Evolutionary conservation across 345 rosid species (phyloP).

Genomic region (Rhodamnia argentea): DNA sequence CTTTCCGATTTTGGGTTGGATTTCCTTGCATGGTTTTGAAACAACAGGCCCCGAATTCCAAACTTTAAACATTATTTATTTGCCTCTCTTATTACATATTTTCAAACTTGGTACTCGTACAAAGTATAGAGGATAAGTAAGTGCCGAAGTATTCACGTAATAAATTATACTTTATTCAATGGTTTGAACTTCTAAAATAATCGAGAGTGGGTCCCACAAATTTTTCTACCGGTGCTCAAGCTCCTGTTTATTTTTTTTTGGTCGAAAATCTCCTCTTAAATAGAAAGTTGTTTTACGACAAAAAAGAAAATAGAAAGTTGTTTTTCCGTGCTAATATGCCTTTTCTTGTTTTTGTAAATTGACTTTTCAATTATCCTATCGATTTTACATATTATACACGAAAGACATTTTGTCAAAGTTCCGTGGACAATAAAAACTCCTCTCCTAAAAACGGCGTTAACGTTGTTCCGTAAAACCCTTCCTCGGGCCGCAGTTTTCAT

Average conservation of each 20-base stretch:
- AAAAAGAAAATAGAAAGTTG: background rate
- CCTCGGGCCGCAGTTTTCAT: background rate
- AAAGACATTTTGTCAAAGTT: background rate
- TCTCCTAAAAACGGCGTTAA: background rate
- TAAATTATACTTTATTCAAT: background rate
- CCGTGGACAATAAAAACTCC: background rate
- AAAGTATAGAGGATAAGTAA: accelerated
- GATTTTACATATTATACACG: background rate
- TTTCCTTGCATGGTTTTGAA: background rate
- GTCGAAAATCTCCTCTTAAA: background rate
- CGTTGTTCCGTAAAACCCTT: background rate
- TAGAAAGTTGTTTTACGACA: too few species aligned
- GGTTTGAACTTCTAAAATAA: too few species aligned
- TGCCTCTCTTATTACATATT: background rate
- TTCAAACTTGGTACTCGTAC: background rate
- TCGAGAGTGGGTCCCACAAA: too few species aligned
- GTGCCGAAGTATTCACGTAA: background rate
- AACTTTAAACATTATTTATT: too few species aligned
- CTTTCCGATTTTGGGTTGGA: background rate
- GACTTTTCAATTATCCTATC: background rate
- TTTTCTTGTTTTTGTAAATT: background rate
- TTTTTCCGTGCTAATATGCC: background rate
- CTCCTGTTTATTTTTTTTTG: too few species aligned
- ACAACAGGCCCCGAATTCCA: background rate
- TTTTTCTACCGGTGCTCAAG: too few species aligned